Base-by-base conservation (phyloP, 306 rosid genomes). In the Chamaecrista fasciculata region DNA sequence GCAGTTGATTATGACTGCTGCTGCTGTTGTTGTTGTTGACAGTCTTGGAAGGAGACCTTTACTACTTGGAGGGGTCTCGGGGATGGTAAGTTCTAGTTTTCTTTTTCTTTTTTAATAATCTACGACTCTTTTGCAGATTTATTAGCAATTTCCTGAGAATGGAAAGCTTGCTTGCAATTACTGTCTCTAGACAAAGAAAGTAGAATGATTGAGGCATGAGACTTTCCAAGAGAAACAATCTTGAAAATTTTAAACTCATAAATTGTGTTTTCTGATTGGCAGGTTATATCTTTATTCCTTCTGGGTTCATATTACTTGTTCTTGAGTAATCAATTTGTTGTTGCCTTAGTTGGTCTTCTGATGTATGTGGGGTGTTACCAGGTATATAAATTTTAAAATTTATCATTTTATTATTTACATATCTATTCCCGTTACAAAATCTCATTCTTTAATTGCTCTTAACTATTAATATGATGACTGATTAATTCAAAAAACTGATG, bases 1-100 rank as follows among this genome's bases (percentile, higher is more conserved):
- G 62, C 71, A 94, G 99, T 85, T 91, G 80, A 73, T 94, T 62
- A 89, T 89, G 97, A 91, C 99, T 6, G 97, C 88, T 68, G 78
- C 36, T 57, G 99, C 99, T 57, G 99, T 94, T 67, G 82, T 83
- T 71, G 77, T 84, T 49, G 86, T 94, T 47, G 99, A 94, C 82
- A 91, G 76, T 82, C 75, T 94, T 33, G 99, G 99, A 68, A 91
- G 99, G 86, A 88, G 99, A 66, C 99, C 99, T 78, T 78, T 91
- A 82, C 83, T 94, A 18, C 89, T 94, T 61, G 90, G 95, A 67
- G 99, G 99, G 66, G 97, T 94, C 76, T 82, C 89, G 50, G 99
- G 99, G 78, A 88, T 94, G 73, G 99, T 94, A 71, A 77, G 88
- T 62, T 9, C 43, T 50, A 70, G 56, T 77, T 40, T 23, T 62